Evolutionary conservation across 495 filamentous ascomycete species (phyloP).

Genomic region (Hyaloscypha variabilis): DNA sequence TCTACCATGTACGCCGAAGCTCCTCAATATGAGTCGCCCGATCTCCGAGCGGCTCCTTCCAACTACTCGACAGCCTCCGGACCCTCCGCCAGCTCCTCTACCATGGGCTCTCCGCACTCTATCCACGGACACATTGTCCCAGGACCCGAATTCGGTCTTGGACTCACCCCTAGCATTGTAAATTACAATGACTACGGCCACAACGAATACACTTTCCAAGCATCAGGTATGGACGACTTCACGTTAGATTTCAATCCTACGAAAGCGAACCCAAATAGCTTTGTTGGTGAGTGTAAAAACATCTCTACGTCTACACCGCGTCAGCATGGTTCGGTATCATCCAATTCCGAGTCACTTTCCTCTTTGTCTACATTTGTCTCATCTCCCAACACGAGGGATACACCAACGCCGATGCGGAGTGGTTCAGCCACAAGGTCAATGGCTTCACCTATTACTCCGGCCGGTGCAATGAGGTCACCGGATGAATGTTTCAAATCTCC

Average conservation of each 20-base stretch:
- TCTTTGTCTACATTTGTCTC: constrained; percentile 38
- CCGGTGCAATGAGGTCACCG: constrained; percentile 32
- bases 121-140: constrained; percentile 58
- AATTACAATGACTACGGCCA: constrained; percentile 52
- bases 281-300: constrained; percentile 78
- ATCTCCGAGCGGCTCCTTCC: constrained; percentile 53
- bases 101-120: constrained; percentile 79
- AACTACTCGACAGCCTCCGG: constrained; percentile 76
- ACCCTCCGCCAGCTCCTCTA: constrained; percentile 77
- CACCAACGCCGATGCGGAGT: constrained; percentile 29
- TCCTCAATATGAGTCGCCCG: constrained; percentile 34
- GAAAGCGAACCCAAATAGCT: constrained; percentile 47
- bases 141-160: constrained; percentile 65
- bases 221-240: constrained; percentile 57
- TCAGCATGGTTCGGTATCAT: constrained; percentile 34
- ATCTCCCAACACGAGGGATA: constrained; percentile 38
- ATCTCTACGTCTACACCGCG: constrained; percentile 32
- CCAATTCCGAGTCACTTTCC: constrained; percentile 29
- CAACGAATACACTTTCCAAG: constrained; percentile 40
- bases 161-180: constrained; percentile 68
- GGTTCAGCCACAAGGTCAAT: constrained; percentile 29
- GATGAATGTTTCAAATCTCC: constrained; percentile 53
- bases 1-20: constrained; percentile 28
- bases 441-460: constrained; percentile 38
- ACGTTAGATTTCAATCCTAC: constrained; percentile 48